Conservation (phyloP, 2,329 filamentous ascomycete species). For the Lizonia empirigonia region DNA sequence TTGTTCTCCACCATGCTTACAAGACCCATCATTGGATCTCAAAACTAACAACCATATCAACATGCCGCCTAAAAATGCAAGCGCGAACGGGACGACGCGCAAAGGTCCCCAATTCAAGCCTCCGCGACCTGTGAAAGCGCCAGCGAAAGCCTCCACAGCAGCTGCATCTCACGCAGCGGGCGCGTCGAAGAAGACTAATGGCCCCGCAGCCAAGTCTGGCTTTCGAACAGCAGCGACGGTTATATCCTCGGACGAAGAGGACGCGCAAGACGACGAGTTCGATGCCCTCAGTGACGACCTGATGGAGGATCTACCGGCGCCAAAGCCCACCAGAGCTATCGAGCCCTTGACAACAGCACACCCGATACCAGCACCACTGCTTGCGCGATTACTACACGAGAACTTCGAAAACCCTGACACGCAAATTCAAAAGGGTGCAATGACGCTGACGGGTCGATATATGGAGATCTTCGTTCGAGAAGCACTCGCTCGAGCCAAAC, state of each 20-base stretch:
- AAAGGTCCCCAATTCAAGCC: conserved; percentile 47
- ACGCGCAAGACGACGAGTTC: conserved; percentile 28
- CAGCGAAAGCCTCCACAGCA: conserved; percentile 27
- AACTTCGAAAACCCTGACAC: conserved; percentile 66
- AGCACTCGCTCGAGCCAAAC: conserved; percentile 78
- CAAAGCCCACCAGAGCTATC: conserved; percentile 19
- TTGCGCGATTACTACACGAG: conserved; percentile 78
- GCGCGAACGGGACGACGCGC: conserved; percentile 27
- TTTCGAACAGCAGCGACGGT: conserved; percentile 34
- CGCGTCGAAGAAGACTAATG: conserved; percentile 26
- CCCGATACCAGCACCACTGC: conserved; percentile 72
- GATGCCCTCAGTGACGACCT: conserved; percentile 34
- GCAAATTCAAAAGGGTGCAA: conserved; percentile 51
- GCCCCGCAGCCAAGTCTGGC: conserved; percentile 23
- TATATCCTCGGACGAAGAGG: conserved; percentile 41
- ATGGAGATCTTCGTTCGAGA: conserved; percentile 91
- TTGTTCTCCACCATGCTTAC: conserved; percentile 3
- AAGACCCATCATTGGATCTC: conserved; percentile 2
- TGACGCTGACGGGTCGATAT: conserved; percentile 78
- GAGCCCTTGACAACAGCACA: conserved; percentile 26
- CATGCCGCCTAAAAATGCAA: conserved; percentile 38
- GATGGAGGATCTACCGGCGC: conserved; percentile 33
- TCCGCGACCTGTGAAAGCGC: conserved; percentile 41
- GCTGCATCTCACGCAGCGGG: conserved; percentile 26
- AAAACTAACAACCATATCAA: background rate